Percentiles rank a stretch among this genome's conserved stretches.
These are phyloP conservation scores for Anthracocystis panici-leucophaei DNA, from an alignment of 1,284 basidiomycete species.

Conservation along the genomic window DNA sequence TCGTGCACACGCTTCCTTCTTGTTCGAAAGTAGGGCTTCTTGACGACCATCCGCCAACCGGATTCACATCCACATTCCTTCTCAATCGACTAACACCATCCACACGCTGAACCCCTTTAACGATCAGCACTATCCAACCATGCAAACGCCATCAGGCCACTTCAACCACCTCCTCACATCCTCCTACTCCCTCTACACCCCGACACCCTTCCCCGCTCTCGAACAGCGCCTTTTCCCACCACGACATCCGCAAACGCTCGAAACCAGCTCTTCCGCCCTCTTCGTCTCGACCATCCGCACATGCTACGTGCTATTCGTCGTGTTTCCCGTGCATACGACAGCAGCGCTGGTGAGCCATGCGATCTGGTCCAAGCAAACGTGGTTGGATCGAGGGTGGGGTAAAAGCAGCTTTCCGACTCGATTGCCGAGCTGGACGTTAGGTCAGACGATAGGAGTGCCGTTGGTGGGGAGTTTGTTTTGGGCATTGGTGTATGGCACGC, in stretches of 20 bases:
- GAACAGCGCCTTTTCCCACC: slow-evolving; percentile 21
- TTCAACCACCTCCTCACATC: slow-evolving; percentile 8
- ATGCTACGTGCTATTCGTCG: slow-evolving; percentile 16
- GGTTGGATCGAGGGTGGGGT: slow-evolving; percentile 10
- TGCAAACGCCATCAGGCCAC: slow-evolving; percentile 36
- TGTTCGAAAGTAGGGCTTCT: too few relatives aligned
- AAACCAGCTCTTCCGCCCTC: neutral
- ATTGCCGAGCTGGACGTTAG: slow-evolving; percentile 16
- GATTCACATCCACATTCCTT: neutral
- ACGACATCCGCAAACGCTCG: slow-evolving; percentile 25
- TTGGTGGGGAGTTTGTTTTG: slow-evolving; percentile 32
- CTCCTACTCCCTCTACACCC: slow-evolving; percentile 19
- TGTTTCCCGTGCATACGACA: slow-evolving; percentile 17
- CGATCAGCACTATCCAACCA: neutral
- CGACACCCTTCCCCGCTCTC: slow-evolving; percentile 17
- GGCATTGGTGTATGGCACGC: slow-evolving; percentile 34
- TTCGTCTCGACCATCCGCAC: slow-evolving; percentile 10
- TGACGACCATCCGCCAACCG: neutral
- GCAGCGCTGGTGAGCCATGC: slow-evolving; percentile 25
- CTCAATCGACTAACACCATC: neutral
- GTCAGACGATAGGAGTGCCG: slow-evolving; percentile 26
- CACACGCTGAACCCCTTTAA: neutral
- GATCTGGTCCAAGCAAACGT: neutral
- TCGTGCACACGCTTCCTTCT: too few relatives aligned
- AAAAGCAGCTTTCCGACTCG: slow-evolving; percentile 15